A percentile compares a stretch with the other conserved stretches of the same genome.
Conservation (phyloP, 2,329 filamentous ascomycete species). For the Zasmidium angulare region DNA sequence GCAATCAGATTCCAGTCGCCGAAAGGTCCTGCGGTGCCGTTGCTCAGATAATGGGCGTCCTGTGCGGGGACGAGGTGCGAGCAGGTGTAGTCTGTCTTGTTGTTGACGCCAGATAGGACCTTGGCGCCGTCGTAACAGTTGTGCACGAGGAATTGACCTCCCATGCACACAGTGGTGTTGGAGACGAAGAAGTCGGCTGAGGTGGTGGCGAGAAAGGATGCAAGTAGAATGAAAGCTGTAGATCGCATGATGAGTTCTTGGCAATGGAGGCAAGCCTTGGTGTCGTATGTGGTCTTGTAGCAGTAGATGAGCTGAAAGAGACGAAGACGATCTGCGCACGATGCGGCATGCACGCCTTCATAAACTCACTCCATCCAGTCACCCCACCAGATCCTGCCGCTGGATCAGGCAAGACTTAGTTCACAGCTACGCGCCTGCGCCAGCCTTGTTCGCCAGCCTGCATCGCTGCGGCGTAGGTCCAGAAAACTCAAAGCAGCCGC, state of each 20-base stretch:
- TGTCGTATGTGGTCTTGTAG: background rate
- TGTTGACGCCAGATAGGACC: slow-evolving; percentile 17
- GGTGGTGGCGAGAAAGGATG: slow-evolving; percentile 3
- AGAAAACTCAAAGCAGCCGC: background rate
- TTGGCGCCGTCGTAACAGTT: slow-evolving; percentile 19
- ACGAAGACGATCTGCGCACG: background rate
- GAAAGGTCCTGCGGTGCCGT: slow-evolving; percentile 18
- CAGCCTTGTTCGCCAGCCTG: background rate
- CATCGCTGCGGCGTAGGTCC: background rate
- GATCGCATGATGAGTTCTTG: slow-evolving; percentile 1
- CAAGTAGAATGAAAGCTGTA: background rate
- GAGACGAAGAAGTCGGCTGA: slow-evolving; percentile 25
- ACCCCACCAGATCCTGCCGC: background rate
- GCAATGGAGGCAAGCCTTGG: background rate
- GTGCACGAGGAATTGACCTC: slow-evolving; percentile 12
- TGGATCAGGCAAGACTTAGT: background rate
- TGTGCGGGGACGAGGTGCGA: slow-evolving; percentile 19
- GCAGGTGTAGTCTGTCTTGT: slow-evolving; percentile 18
- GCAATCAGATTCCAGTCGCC: slow-evolving; percentile 8
- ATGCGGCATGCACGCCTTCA: background rate
- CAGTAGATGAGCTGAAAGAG: background rate
- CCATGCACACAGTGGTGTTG: slow-evolving; percentile 26
- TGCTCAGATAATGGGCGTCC: slow-evolving; percentile 19
- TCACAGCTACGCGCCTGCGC: background rate
- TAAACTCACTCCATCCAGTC: background rate